A percentile compares a stretch with the other conserved stretches of the same genome.
Evolutionary conservation across 495 filamentous ascomycete species (phyloP).

Genomic region (Daldinia caldariorum): DNA sequence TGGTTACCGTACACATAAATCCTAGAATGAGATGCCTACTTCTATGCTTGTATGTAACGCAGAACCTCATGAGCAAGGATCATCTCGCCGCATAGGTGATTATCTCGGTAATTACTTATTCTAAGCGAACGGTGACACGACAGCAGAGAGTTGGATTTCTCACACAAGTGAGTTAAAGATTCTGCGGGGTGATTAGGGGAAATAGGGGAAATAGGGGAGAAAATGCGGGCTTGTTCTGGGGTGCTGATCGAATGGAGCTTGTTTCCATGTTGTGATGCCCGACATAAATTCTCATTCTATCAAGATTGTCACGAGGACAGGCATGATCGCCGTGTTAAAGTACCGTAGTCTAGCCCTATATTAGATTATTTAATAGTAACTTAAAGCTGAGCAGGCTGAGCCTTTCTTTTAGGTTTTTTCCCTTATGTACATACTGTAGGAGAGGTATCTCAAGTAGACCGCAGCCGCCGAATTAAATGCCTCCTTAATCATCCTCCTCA

Average conservation of each 20-base stretch:
- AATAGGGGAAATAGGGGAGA: background rate
- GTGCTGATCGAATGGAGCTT: background rate
- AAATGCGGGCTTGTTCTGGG: background rate
- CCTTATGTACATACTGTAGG: background rate
- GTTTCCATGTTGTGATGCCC: background rate
- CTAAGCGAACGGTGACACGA: background rate
- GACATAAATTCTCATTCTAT: background rate
- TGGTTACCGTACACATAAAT: background rate
- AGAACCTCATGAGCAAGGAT: background rate
- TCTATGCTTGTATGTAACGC: background rate
- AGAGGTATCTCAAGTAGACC: background rate
- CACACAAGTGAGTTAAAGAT: background rate
- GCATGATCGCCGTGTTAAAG: background rate
- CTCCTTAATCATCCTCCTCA: background rate
- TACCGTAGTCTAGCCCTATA: background rate
- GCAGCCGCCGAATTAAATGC: background rate
- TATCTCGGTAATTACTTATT: too few relatives aligned
- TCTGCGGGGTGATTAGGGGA: slow-evolving; percentile 15
- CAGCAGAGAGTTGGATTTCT: slow-evolving; percentile 14
- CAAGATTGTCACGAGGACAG: background rate
- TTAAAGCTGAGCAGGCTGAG: background rate
- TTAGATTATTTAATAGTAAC: background rate
- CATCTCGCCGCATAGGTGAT: background rate
- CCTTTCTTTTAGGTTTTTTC: too few relatives aligned
- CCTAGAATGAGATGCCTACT: background rate